Conservation (phyloP, 2,329 filamentous ascomycete species). For the Torrubiella hemipterigena region DNA sequence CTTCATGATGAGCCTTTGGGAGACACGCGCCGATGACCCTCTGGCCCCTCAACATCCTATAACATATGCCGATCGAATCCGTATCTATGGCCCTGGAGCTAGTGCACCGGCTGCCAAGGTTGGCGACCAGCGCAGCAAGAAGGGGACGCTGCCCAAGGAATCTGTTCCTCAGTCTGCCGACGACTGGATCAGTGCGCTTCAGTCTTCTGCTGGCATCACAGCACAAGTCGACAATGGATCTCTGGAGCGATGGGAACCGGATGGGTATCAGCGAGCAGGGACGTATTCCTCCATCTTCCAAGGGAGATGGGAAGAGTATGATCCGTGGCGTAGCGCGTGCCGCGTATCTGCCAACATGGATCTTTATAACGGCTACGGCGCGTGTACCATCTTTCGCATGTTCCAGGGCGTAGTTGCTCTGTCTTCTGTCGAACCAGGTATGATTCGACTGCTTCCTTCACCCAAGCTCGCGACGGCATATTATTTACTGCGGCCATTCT, state of each 20-base stretch:
- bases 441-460: constrained; percentile 64
- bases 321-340: constrained; percentile 42
- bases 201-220: constrained; percentile 37
- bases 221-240: constrained; percentile 62
- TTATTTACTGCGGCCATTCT: constrained; percentile 53
- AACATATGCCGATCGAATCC: constrained; percentile 56
- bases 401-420: constrained; percentile 45
- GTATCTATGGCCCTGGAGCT: constrained; percentile 43
- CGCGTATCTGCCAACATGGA: constrained; percentile 41
- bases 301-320: constrained; percentile 42
- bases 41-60: constrained; percentile 51
- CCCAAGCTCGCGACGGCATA: constrained; percentile 66
- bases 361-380: constrained; percentile 45
- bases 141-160: constrained; percentile 1
- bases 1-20: constrained; percentile 58
- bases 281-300: constrained; percentile 42
- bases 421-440: constrained; percentile 46
- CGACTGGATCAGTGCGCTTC: constrained; percentile 25
- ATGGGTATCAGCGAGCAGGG: constrained; percentile 50
- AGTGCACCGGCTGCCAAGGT: constrained; percentile 11
- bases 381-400: constrained; percentile 47
- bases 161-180: constrained; percentile 18
- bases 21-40: constrained; percentile 38
- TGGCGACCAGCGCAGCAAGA: constrained; percentile 2
- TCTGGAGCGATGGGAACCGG: constrained; percentile 59